A percentile compares a stretch with the other conserved stretches of the same genome.
Evolutionary conservation across 2,329 filamentous ascomycete species (phyloP).

Genomic region (Fusarium poae): DNA sequence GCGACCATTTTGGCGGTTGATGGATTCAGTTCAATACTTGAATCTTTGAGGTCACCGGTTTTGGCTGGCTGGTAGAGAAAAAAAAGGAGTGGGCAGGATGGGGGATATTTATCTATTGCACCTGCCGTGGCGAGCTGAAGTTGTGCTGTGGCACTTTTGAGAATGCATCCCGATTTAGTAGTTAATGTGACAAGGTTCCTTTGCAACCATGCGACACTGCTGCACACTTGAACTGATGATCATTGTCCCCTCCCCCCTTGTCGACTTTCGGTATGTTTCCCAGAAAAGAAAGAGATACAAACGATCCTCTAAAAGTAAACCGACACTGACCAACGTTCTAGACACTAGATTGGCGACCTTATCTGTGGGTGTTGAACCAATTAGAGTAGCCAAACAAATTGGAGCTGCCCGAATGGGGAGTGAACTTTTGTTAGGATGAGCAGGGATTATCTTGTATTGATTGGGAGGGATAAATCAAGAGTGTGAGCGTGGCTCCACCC

Average conservation of each 20-base stretch:
- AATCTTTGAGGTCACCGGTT: slow-evolving; percentile 2
- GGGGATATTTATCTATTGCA: slow-evolving; percentile 34
- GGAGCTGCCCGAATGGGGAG: slow-evolving; percentile 11
- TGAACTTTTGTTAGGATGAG: slow-evolving; percentile 25
- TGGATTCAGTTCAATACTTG: slow-evolving; percentile 7
- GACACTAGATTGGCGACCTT: slow-evolving; percentile 13
- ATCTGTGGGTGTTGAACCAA: slow-evolving; percentile 9
- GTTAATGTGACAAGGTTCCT: neutral
- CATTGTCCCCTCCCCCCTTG: too few relatives aligned
- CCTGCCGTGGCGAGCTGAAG: neutral
- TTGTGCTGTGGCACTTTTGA: slow-evolving; percentile 25
- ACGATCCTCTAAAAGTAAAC: slow-evolving; percentile 13
- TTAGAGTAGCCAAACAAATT: neutral
- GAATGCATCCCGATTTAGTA: slow-evolving; percentile 11
- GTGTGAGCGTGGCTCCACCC: slow-evolving; percentile 25
- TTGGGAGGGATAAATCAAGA: neutral
- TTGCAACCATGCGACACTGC: neutral
- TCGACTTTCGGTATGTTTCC: too few relatives aligned
- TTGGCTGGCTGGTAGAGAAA: neutral
- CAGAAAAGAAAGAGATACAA: slow-evolving; percentile 30
- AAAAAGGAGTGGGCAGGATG: neutral
- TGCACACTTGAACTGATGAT: too few relatives aligned
- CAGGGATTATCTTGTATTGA: neutral
- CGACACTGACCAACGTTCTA: neutral
- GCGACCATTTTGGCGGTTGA: slow-evolving; percentile 30